phyloP scores from a whole-genome alignment of 2,329 filamentous ascomycete species.

The Ascosphaera pollenicola region DNA sequence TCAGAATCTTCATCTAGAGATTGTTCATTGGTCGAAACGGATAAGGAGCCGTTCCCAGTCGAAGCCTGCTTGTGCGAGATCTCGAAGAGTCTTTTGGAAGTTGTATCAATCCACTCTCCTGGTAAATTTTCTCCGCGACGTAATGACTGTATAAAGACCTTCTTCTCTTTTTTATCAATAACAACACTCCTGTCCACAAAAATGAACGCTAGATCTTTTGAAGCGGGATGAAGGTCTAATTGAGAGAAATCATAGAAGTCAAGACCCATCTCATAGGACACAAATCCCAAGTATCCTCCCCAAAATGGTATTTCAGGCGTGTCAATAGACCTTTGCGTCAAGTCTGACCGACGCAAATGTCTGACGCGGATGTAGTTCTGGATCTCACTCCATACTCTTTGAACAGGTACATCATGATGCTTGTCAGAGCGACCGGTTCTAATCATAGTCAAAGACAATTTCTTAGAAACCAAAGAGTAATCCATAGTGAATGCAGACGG shows the following conservation, averaged over 20 bases:
- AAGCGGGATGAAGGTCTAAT: constrained; percentile 24
- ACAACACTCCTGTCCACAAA: constrained; percentile 62
- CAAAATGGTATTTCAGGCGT: constrained; percentile 36
- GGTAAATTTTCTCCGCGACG: constrained; percentile 16
- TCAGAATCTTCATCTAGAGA: constrained; percentile 8
- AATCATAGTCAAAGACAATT: constrained; percentile 5
- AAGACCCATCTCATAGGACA: constrained; percentile 67
- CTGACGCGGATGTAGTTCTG: neutral
- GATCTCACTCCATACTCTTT: neutral
- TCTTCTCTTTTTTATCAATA: constrained; percentile 44
- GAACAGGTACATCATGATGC: neutral
- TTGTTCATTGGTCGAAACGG: constrained; percentile 5
- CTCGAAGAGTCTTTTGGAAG: constrained; percentile 9
- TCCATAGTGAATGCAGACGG: constrained; percentile 16
- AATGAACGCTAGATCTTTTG: constrained; percentile 43
- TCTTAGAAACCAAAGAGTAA: constrained; percentile 10
- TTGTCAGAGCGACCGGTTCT: constrained; percentile 6
- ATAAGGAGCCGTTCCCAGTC: neutral
- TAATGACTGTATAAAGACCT: constrained; percentile 47
- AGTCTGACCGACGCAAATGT: constrained; percentile 3
- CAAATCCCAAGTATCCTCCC: constrained; percentile 65
- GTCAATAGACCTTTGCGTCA: constrained; percentile 3
- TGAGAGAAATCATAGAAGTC: constrained; percentile 10
- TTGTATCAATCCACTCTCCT: constrained; percentile 25
- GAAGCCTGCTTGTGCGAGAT: constrained; percentile 3